phyloP scores from a whole-genome alignment of 148 eudicot species.

The Camellia lanceoleosa region DNA sequence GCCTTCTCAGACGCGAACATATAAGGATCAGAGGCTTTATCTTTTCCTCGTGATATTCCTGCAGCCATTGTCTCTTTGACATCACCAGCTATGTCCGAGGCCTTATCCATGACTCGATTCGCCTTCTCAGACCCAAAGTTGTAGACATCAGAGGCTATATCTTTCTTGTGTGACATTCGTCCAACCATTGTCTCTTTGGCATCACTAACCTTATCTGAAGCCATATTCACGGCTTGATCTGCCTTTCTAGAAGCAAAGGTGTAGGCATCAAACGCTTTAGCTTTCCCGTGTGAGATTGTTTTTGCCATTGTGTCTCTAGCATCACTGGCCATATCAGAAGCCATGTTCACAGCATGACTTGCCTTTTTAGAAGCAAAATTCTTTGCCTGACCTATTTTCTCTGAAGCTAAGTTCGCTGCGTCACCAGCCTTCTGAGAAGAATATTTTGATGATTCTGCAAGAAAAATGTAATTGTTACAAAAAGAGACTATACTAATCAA shows the following conservation, averaged over 20 bases:
- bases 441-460: constrained; percentile 30
- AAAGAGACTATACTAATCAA: neutral
- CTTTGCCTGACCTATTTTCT: constrained; percentile 17
- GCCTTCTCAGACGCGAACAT: constrained; percentile 8
- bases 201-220: constrained; percentile 7
- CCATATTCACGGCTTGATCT: constrained; percentile 13
- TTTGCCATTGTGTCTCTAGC: too few relatives aligned
- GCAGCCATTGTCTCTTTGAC: constrained; percentile 10
- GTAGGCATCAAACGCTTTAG: neutral
- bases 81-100: constrained; percentile 10
- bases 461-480: neutral
- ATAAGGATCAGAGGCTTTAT: neutral
- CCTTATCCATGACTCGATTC: constrained; percentile 4
- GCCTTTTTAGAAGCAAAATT: constrained; percentile 11
- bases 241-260: constrained; percentile 9
- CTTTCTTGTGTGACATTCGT: too few relatives aligned
- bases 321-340: too few relatives aligned
- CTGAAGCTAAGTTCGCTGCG: constrained; percentile 18
- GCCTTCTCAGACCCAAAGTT: neutral
- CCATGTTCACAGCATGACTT: neutral
- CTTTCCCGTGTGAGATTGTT: too few relatives aligned
- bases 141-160: constrained; percentile 8
- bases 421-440: constrained; percentile 32
- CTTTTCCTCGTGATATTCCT: constrained; percentile 14
- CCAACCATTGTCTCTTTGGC: neutral